Percentiles rank a stretch among this genome's conserved stretches.
These are phyloP conservation scores for Cladosporium cucumerinum DNA, from an alignment of 2,329 filamentous ascomycete species.

Conservation along the genomic window DNA sequence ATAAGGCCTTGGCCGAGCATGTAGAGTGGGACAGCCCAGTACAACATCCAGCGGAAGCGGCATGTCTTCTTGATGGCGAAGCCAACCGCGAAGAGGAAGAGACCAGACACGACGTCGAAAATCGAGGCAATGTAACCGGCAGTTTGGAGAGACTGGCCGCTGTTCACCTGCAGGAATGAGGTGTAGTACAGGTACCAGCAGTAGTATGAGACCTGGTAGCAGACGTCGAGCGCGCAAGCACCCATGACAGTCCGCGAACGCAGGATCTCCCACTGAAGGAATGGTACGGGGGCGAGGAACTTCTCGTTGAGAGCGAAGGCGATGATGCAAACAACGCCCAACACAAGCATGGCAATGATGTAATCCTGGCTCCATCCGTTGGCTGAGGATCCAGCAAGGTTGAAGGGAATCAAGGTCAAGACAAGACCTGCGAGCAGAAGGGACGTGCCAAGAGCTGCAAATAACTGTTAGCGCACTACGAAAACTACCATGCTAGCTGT, in stretches of 20 bases:
- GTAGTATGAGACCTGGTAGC: slow-evolving; percentile 49
- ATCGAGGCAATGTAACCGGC: slow-evolving; percentile 40
- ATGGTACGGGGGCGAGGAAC: slow-evolving; percentile 54
- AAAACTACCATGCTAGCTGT: neutral
- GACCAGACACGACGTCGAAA: slow-evolving; percentile 36
- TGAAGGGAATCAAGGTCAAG: slow-evolving; percentile 68
- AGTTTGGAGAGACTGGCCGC: slow-evolving; percentile 39
- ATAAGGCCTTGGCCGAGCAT: slow-evolving; percentile 27
- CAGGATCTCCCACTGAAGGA: slow-evolving; percentile 55
- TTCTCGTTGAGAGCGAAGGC: slow-evolving; percentile 57
- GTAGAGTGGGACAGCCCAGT: slow-evolving; percentile 33
- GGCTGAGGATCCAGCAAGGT: slow-evolving; percentile 42
- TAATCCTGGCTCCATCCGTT: slow-evolving; percentile 36
- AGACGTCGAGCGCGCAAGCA: slow-evolving; percentile 39
- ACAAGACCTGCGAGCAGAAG: slow-evolving; percentile 50
- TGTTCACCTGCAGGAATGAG: slow-evolving; percentile 48
- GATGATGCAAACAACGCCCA: slow-evolving; percentile 31
- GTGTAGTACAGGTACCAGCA: slow-evolving; percentile 41
- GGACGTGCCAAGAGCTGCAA: slow-evolving; percentile 27
- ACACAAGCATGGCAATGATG: slow-evolving; percentile 40
- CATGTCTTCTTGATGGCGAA: slow-evolving; percentile 43
- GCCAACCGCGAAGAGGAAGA: slow-evolving; percentile 30
- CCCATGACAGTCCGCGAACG: slow-evolving; percentile 50
- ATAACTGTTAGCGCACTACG: neutral
- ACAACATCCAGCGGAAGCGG: slow-evolving; percentile 44